phyloP scores from a whole-genome alignment of 2,329 filamentous ascomycete species.

The Parastagonospora nodorum region DNA sequence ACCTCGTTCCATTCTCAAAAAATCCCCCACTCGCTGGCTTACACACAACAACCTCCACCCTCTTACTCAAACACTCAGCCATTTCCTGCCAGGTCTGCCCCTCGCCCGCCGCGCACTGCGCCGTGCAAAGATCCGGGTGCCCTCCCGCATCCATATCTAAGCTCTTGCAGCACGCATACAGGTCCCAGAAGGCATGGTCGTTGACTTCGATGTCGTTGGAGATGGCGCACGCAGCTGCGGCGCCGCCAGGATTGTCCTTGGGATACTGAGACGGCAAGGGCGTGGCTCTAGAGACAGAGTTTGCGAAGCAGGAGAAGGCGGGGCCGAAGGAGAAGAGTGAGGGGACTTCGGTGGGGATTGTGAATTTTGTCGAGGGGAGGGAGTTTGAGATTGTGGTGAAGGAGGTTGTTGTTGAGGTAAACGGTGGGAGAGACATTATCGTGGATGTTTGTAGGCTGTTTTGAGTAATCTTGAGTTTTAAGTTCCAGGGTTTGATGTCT shows the following conservation, averaged over 20 bases:
- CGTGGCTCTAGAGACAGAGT: slow-evolving; percentile 1
- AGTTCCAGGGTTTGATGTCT: too few relatives aligned
- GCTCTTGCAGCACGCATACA: slow-evolving; percentile 23
- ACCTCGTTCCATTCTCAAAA: background rate
- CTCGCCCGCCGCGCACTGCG: slow-evolving; percentile 11
- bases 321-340: slow-evolving; percentile 16
- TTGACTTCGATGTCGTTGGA: slow-evolving; percentile 25
- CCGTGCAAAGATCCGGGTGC: slow-evolving; percentile 9
- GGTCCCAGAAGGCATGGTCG: slow-evolving; percentile 29
- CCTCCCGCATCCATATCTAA: slow-evolving; percentile 9
- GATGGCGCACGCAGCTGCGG: slow-evolving; percentile 18
- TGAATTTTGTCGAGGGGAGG: slow-evolving; percentile 11
- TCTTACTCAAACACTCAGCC: slow-evolving; percentile 24
- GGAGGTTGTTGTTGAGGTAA: slow-evolving; percentile 13
- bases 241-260: slow-evolving; percentile 4
- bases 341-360: slow-evolving; percentile 13
- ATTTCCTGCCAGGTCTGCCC: slow-evolving; percentile 19
- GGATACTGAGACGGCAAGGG: slow-evolving; percentile 9
- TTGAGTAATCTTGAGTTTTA: background rate
- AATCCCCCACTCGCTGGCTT: slow-evolving; percentile 11
- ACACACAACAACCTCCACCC: slow-evolving; percentile 20
- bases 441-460: background rate
- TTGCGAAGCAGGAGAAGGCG: slow-evolving; percentile 8
- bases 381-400: slow-evolving; percentile 19
- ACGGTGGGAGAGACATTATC: slow-evolving; percentile 4